phyloP scores from a whole-genome alignment of 2,329 filamentous ascomycete species.

The Fonsecaea multimorphosa region DNA sequence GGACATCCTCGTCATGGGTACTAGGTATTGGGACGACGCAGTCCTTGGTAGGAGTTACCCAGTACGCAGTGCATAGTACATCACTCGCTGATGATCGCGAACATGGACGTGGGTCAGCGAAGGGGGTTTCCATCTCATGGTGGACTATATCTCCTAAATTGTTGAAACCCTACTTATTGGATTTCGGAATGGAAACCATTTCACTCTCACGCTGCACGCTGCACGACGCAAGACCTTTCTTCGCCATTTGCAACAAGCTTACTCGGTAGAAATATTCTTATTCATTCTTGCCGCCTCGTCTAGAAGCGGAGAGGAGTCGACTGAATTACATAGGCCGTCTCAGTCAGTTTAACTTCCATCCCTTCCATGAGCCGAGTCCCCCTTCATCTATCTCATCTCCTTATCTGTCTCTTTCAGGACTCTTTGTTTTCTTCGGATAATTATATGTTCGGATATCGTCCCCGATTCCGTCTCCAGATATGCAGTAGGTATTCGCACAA shows the following conservation, averaged over 20 bases:
- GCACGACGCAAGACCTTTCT: neutral
- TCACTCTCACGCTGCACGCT: no score
- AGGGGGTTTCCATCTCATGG: no score
- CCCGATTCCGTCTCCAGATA: slow-evolving; percentile 13
- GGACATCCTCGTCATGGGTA: neutral
- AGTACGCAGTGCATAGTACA: no score
- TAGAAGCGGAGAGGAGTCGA: neutral
- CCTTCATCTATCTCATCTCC: neutral
- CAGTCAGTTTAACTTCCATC: neutral
- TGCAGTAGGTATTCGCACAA: slow-evolving; percentile 13
- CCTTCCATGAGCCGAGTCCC: neutral
- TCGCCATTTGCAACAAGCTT: neutral
- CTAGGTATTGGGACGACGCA: no score
- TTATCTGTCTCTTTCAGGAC: neutral
- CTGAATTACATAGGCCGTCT: slow-evolving; percentile 7
- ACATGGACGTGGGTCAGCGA: no score
- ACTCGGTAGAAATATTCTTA: neutral
- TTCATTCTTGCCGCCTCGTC: neutral
- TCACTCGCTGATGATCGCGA: no score
- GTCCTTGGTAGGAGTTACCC: no score
- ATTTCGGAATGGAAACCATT: neutral
- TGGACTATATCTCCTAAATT: no score
- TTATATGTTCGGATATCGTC: slow-evolving; percentile 9
- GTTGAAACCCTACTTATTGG: neutral
- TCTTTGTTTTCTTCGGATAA: neutral